These are phyloP conservation scores for Colletotrichum orbiculare DNA, from an alignment of 2,329 filamentous ascomycete genomes.

Conservation along the genomic window DNA sequence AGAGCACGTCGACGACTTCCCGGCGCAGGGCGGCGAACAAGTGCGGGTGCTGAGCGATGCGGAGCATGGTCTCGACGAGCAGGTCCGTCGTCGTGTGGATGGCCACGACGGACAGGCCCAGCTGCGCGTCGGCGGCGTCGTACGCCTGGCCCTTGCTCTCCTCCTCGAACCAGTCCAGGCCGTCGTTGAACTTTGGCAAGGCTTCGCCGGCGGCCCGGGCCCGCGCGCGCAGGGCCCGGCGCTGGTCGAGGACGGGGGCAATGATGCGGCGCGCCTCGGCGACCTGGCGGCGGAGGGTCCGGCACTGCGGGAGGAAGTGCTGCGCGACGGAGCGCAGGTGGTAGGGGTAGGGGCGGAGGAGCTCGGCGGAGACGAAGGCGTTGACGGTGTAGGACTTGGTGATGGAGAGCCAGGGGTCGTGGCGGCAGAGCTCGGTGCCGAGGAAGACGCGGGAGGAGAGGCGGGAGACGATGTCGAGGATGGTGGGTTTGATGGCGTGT, in stretches of 20 bases:
- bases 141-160: constrained; percentile 67
- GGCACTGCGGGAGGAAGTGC: constrained; percentile 20
- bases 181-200: constrained; percentile 44
- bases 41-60: constrained; percentile 52
- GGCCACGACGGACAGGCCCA: constrained; percentile 76
- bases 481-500: constrained; percentile 9
- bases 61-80: constrained; percentile 50
- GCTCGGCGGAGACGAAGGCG: constrained; percentile 16
- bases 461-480: constrained; percentile 54
- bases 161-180: constrained; percentile 55
- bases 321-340: constrained; percentile 1
- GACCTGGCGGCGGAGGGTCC: constrained; percentile 48
- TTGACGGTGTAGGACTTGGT: constrained; percentile 44
- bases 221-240: constrained; percentile 41
- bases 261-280: constrained; percentile 50
- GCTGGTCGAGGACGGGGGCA: constrained; percentile 44
- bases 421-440: constrained; percentile 55
- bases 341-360: constrained; percentile 7
- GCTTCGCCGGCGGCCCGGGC: constrained; percentile 23
- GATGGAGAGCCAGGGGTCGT: constrained; percentile 59
- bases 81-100: constrained; percentile 56
- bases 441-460: constrained; percentile 62
- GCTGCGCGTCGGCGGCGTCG: constrained; percentile 74
- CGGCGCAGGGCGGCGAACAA: constrained; percentile 52
- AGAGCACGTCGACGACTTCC: constrained; percentile 48